Base-by-base conservation (phyloP, 1,284 basidiomycete species). In the Cutaneotrichosporon spelunceum region DNA sequence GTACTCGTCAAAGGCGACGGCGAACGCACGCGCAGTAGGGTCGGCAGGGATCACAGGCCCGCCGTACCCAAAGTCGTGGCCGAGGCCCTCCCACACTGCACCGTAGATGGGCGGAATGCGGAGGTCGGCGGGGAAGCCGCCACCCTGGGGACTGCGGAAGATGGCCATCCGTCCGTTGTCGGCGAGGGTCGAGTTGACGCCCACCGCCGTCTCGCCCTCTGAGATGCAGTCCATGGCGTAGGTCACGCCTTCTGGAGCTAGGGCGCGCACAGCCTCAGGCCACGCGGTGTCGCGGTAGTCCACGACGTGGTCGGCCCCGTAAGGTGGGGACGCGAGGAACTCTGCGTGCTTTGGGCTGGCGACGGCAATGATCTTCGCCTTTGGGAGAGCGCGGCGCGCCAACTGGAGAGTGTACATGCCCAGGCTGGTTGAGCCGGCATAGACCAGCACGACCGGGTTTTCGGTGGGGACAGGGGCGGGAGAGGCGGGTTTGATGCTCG, bases 31-130 rank as follows among this genome's bases (percentile, higher is more conserved):
- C 44, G 30, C 45, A 7, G 27, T 21, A 26, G 49, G 54, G 36
- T 44, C 19, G 34, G 58, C 54, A 4, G 54, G 57, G 21, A 63
- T 48, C 16, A 21, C 24, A 44, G 13, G 26, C 50, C 61, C 23
- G 34, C 56, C 23, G 47, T 62, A 58, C 21, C 26, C 61, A 9
- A 60, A 21, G 30, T 53, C 62, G 16, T 42, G 56, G 4, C 62
- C 62, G 16, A 63, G 62, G 2, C 34, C 62, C 58, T 63, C 62
- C 62, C 62, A 63, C 21, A 45, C 62, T 2, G 62, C 62, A 9
- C 62, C 62, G 47, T 63, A 63, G 6, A 60, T 52, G 3, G 57
- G 53, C 11, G 29, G 9, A 29, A 56, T 19, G 11, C 47, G 34
- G 19, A 47, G 29, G 33, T 30, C 10, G 6, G 5, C 36, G 23